Base-by-base conservation (phyloP, 2,329 filamentous ascomycete species). In the Neonectria hederae region DNA sequence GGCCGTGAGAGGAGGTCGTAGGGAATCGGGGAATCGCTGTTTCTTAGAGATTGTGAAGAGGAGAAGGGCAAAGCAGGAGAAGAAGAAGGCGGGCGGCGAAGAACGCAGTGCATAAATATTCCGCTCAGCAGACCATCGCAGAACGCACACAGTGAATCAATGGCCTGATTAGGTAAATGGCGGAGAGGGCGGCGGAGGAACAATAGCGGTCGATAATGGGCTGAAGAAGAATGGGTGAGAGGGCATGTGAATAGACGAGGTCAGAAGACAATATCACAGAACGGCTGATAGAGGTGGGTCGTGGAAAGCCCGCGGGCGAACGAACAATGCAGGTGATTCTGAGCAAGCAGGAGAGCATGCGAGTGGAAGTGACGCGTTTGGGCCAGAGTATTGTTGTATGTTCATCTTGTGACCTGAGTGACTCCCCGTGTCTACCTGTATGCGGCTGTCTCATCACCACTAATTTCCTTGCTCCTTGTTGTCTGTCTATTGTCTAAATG, bases 401-500 rank as follows among this genome's bases (percentile, higher is more conserved):
- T 35, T 10, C 26, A 49, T 49, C 60, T 54, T 49, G 60, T 63
- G 60, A 58, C 46, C 28, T 26, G 38, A 17, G 19, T 59, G 54
- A 54, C 56, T 59, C 56, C 46, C 4, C 19, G 22, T 21, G 19
- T 38, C 43, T 48, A 51, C 42, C 32, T 38, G 48, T 32, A 24
- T 54, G 22, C 28, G n/a, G 26, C 17, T 17, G 17, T 35, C 13
- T 28, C 38, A 59, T 53, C 52, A 42, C 21, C 28, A 13, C 13
- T 21, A 10, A 13, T 13, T 10, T 32, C 22, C 22, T 55, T 19
- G 9, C 28, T 17, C 24, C 32, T 40, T 14, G n/a, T 59, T 14
- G 24, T 59, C n/a, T 21, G 61, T 55, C 42, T 55, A 46, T 35
- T 54, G 49, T 61, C 58, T 61, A 61, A 56, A 22, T 49, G 22